Base-by-base conservation (phyloP, 768 basidiomycete species). In the Tricholoma matsutake region DNA sequence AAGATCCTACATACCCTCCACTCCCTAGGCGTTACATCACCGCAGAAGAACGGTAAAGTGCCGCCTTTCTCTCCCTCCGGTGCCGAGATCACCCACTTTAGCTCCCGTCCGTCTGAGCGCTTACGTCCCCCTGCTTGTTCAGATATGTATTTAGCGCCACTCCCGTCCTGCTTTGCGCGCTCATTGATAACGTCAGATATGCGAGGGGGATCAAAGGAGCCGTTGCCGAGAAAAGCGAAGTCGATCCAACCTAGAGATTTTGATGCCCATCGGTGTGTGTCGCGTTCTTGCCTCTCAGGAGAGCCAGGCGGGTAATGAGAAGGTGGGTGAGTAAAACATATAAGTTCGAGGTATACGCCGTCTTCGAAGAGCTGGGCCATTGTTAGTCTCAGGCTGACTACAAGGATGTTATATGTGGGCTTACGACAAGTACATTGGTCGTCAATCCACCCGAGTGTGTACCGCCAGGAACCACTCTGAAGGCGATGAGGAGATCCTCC, bases 11-110 rank as follows among this genome's bases (percentile, higher is more conserved):
- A 16, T 65, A 87, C 90, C 71, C 89, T 76, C 71, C 79, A 78
- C 2, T 71, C 63, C 54, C 89, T 74, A 2, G 86, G 83, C 3
- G 88, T 89, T 2, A 89, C 73, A 66, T 91, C 89, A 11, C 87
- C 87, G 65, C 90, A 91, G 71, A 87, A 91, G 67, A 91, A 91
- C 6, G 89, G 89, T 16, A 86, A 69, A 1, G 67, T 64, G 2
- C 81, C 80, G 10, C 72, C 65, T 18, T 49, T 64, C 34, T 49
- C 57, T 57, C 10, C 37, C 25, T 56, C 66, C 1, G 86, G 76
- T 3, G 75, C 70, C 2, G 76, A 81, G 39, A 88, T 81, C 41
- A 85, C 67, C 88, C 89, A 91, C 65, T 82, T 70, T 51, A 91
- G 62, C 11, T 77, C 71, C 34, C 76, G 72, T 2, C 87, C 88